phyloP scores from a whole-genome alignment of 768 basidiomycete species.

The Agrocybe praecox region DNA sequence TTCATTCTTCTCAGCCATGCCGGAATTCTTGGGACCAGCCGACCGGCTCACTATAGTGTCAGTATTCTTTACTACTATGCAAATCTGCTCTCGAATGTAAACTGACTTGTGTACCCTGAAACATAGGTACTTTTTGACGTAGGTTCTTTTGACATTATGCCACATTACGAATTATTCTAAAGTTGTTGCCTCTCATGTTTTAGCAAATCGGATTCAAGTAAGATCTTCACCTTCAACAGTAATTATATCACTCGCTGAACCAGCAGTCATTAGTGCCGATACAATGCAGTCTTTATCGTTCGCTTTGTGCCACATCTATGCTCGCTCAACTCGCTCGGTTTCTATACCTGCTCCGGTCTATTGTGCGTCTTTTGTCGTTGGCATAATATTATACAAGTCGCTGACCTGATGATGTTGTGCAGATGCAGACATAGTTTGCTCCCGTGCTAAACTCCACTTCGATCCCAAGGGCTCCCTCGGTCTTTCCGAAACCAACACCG shows the following conservation, averaged over 20 bases:
- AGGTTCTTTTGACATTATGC: background rate
- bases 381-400: background rate
- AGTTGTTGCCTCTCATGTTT: background rate
- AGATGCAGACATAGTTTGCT: constrained; percentile 15
- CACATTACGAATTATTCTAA: background rate
- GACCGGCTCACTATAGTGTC: constrained; percentile 49
- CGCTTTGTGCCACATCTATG: constrained; percentile 10
- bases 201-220: constrained; percentile 52
- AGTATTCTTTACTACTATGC: constrained; percentile 13
- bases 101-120: background rate
- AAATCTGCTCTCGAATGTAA: background rate
- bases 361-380: background rate
- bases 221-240: constrained; percentile 11
- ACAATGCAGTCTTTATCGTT: constrained; percentile 56
- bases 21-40: constrained; percentile 75
- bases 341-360: constrained; percentile 12
- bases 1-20: constrained; percentile 81
- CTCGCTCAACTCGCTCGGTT: constrained; percentile 8
- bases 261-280: constrained; percentile 45
- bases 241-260: background rate
- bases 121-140: constrained; percentile 42
- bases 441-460: constrained; percentile 11
- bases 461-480: constrained; percentile 3
- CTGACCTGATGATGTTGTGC: background rate
- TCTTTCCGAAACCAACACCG: constrained; percentile 3